phyloP scores from a whole-genome alignment of 2,329 filamentous ascomycete species.

The Talaromyces funiculosus region DNA sequence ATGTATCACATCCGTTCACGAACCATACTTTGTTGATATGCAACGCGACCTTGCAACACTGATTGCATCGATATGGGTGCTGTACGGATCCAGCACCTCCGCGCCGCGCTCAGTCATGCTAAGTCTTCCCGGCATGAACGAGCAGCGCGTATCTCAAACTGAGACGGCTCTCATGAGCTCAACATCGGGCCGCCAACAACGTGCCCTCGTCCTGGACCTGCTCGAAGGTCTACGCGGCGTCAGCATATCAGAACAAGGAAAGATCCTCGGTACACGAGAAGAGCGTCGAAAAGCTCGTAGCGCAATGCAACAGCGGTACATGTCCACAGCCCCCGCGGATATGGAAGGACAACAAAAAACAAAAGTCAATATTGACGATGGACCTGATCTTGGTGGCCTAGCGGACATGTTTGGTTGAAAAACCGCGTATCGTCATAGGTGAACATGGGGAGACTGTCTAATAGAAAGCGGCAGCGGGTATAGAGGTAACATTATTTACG shows the following conservation, averaged over 20 bases:
- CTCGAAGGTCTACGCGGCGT: conserved; percentile 83
- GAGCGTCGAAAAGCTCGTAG: conserved; percentile 39
- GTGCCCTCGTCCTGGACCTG: conserved; percentile 75
- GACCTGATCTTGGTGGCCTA: conserved; percentile 48
- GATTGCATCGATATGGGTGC: conserved; percentile 76
- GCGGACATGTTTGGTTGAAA: conserved; percentile 49
- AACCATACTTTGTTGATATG: conserved; percentile 92
- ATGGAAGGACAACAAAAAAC: conserved; percentile 36
- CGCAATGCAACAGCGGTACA: conserved; percentile 39
- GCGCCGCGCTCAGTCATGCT: conserved; percentile 73
- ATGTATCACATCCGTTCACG: conserved; percentile 83
- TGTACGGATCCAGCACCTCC: conserved; percentile 63
- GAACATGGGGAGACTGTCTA: background rate
- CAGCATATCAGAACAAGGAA: conserved; percentile 88
- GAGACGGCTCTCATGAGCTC: conserved; percentile 53
- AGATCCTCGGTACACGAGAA: conserved; percentile 51
- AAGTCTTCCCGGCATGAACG: conserved; percentile 69
- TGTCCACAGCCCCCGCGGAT: conserved; percentile 32
- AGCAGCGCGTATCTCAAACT: conserved; percentile 60
- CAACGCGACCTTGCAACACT: conserved; percentile 86
- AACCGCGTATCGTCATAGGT: background rate
- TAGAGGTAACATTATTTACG: background rate
- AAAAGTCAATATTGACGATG: conserved; percentile 41
- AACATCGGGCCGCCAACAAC: conserved; percentile 65
- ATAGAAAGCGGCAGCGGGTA: background rate